A percentile compares a stretch with the other conserved stretches of the same genome.
These are phyloP conservation scores for Entoloma clypeatum DNA, from an alignment of 1,284 basidiomycete genomes.

Conservation along the genomic window DNA sequence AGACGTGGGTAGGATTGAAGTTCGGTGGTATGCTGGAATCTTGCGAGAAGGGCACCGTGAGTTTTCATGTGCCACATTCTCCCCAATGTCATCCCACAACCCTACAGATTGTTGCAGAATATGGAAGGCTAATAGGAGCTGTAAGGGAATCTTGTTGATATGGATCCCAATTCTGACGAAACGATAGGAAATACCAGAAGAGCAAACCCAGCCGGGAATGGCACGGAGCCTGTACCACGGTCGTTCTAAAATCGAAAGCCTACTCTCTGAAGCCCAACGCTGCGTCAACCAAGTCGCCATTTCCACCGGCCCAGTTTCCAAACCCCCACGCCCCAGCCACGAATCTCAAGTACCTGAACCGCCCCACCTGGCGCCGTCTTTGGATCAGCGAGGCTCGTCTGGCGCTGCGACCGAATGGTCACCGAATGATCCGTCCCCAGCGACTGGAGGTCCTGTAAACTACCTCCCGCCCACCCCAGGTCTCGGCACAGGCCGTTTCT, in stretches of 20 bases:
- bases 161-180: conserved; percentile 1
- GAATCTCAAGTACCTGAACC: conserved; percentile 9
- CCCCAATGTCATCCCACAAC: conserved; percentile 7
- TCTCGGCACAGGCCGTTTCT: conserved; percentile 24
- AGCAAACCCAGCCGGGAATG: conserved; percentile 77
- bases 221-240: conserved; percentile 71
- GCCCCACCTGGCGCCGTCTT: conserved; percentile 2
- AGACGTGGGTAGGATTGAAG: conserved; percentile 79
- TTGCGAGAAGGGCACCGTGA: conserved; percentile 76
- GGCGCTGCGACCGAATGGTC: conserved; percentile 11
- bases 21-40: conserved; percentile 86
- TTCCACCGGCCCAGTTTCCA: conserved; percentile 38
- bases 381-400: conserved; percentile 1
- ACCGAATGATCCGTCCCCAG: conserved; percentile 5
- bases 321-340: conserved; percentile 12
- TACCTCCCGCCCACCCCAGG: conserved; percentile 21
- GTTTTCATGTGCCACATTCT: conserved; percentile 20
- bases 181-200: conserved; percentile 74
- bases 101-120: conserved; percentile 72
- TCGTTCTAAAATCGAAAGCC: conserved; percentile 55
- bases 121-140: conserved; percentile 75
- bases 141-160: conserved; percentile 34
- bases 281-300: conserved; percentile 56
- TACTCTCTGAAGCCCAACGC: conserved; percentile 63
- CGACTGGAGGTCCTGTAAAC: conserved; percentile 9